These are phyloP conservation scores for Syzygium aromaticum DNA, from an alignment of 345 rosid genomes.

Conservation along the genomic window DNA sequence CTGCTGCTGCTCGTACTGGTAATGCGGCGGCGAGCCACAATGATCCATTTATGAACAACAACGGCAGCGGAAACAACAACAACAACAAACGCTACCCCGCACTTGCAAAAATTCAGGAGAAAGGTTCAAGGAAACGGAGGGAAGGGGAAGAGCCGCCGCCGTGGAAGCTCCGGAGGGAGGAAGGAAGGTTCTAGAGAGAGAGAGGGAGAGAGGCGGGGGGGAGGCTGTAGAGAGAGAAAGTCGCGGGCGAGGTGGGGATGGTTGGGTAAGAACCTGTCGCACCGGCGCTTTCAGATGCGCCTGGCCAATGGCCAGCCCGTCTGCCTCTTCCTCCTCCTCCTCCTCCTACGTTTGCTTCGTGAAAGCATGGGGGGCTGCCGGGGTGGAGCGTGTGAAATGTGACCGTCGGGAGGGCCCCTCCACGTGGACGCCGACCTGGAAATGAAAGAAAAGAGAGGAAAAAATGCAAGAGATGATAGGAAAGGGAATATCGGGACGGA, in stretches of 20 bases:
- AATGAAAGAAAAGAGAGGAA: not conserved
- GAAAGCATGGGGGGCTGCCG: not conserved
- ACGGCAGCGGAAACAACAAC: not conserved
- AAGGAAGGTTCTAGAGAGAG: not conserved
- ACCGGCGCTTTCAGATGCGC: no score
- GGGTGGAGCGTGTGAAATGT: not conserved
- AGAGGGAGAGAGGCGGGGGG: rapidly evolving
- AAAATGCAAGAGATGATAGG: not conserved
- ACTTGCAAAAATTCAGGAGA: not conserved
- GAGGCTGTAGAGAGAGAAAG: not conserved
- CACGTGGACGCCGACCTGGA: not conserved
- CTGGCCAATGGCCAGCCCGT: not conserved
- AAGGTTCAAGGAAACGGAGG: not conserved
- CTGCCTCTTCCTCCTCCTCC: not conserved
- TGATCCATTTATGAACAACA: constrained; percentile 17
- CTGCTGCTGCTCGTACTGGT: constrained; percentile 33
- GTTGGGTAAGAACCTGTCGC: no score
- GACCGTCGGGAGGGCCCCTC: not conserved
- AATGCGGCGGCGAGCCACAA: constrained; percentile 28
- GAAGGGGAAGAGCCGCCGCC: not conserved
- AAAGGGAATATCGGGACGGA: not conserved
- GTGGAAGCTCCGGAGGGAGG: not conserved
- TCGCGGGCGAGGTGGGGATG: not conserved
- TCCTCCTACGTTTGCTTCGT: not conserved
- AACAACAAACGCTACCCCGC: not conserved